These are phyloP conservation scores for Backusella tarrabulga DNA, from an alignment of 192 early-diverging fungal genomes.

Conservation along the genomic window DNA sequence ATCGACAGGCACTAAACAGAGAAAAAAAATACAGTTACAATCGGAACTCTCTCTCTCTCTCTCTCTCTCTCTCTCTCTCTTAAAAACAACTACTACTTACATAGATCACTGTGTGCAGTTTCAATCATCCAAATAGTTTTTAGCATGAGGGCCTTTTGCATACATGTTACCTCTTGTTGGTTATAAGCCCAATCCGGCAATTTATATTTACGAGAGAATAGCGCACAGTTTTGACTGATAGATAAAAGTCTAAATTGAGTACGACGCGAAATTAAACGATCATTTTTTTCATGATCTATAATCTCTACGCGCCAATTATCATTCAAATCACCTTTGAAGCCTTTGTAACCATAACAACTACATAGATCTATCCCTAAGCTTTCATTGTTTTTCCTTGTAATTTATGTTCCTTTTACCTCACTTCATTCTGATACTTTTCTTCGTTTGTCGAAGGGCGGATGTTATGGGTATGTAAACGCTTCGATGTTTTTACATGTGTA, in stretches of 20 bases:
- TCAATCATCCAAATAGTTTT: slow-evolving; percentile 84
- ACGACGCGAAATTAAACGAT: slow-evolving; percentile 61
- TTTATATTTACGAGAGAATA: slow-evolving; percentile 79
- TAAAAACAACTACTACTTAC: slow-evolving; percentile 29
- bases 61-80: not conserved
- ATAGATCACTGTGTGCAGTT: slow-evolving; percentile 45
- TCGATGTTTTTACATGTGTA: slow-evolving; percentile 57
- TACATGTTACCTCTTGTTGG: slow-evolving; percentile 94
- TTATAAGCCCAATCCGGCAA: slow-evolving; percentile 93
- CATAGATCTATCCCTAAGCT: not conserved
- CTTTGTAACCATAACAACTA: slow-evolving; percentile 65
- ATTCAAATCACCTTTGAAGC: slow-evolving; percentile 86
- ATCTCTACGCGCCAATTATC: slow-evolving; percentile 92
- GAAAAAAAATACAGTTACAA: not conserved
- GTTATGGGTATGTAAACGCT: slow-evolving; percentile 73
- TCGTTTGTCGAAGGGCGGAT: slow-evolving; percentile 66
- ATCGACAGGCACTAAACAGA: not conserved
- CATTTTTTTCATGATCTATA: slow-evolving; percentile 53
- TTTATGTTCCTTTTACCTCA: slow-evolving; percentile 37
- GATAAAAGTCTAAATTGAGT: slow-evolving; percentile 80
- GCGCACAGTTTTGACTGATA: slow-evolving; percentile 69
- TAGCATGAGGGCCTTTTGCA: slow-evolving; percentile 70
- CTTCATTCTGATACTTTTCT: slow-evolving; percentile 75
- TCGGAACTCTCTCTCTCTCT: not conserved
- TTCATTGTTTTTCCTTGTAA: not conserved